Evolutionary conservation across 768 basidiomycete genomes (phyloP).

Genomic region (Lactarius indigo): DNA sequence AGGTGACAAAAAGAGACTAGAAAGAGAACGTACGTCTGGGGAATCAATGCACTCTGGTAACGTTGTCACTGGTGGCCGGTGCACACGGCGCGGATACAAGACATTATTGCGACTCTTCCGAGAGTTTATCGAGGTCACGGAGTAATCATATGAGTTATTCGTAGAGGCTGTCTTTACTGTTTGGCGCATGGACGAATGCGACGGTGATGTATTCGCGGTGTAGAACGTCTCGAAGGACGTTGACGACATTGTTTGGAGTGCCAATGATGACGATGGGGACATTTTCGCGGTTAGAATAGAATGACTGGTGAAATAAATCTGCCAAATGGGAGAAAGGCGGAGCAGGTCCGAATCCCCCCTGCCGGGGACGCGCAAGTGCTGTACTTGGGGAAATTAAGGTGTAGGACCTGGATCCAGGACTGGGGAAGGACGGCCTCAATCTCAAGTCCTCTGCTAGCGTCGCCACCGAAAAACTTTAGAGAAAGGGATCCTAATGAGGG

Average conservation of each 20-base stretch:
- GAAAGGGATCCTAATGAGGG: not conserved
- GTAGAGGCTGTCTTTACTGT: not conserved
- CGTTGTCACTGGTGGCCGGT: not conserved
- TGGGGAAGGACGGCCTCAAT: not conserved
- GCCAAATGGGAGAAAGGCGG: not conserved
- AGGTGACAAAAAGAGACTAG: not conserved
- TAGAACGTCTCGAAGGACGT: not conserved
- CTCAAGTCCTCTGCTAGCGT: not conserved
- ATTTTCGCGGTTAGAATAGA: not conserved
- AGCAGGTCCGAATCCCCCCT: not conserved
- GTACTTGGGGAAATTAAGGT: not conserved
- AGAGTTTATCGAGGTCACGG: not conserved
- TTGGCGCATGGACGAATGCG: too few relatives aligned
- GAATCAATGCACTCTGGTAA: too few relatives aligned
- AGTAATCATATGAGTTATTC: not conserved
- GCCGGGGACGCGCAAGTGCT: too few relatives aligned
- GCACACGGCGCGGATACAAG: not conserved
- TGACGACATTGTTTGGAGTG: not conserved
- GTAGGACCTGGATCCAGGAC: not conserved
- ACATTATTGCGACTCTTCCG: not conserved
- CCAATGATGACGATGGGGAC: not conserved
- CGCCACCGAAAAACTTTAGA: not conserved
- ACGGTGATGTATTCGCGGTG: too few relatives aligned
- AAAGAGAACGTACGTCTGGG: too few relatives aligned
- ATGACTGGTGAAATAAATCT: not conserved